Percentiles rank a stretch among this genome's conserved stretches.
Evolutionary conservation across 768 basidiomycete genomes (phyloP).

Genomic region (Gautieria morchelliformis): DNA sequence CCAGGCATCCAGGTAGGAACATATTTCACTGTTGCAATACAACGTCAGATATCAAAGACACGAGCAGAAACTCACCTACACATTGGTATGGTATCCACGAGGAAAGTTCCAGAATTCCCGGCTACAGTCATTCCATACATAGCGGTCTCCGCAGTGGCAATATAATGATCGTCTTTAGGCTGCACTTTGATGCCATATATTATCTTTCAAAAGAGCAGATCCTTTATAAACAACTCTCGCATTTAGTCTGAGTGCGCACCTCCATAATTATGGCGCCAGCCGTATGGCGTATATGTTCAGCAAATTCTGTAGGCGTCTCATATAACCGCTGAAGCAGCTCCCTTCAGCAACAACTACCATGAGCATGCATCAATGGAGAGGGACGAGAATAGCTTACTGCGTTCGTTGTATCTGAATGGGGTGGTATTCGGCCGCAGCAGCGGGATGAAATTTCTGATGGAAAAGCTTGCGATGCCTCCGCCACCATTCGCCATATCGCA

Average conservation of each 20-base stretch:
- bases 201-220: constrained; percentile 10
- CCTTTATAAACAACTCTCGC: no score
- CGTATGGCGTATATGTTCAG: not conserved
- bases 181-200: constrained; percentile 32
- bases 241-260: not conserved
- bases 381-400: not conserved
- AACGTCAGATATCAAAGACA: not conserved
- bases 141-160: constrained; percentile 21
- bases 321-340: not conserved
- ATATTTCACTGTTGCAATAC: constrained; percentile 12
- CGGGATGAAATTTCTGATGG: constrained; percentile 12
- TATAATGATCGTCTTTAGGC: constrained; percentile 27
- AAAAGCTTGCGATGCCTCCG: constrained; percentile 11
- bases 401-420: constrained; percentile 2
- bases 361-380: not conserved
- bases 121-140: constrained; percentile 20
- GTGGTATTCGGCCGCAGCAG: constrained; percentile 5
- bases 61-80: not conserved
- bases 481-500: constrained; percentile 12
- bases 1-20: constrained; percentile 20
- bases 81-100: constrained; percentile 21
- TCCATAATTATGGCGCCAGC: constrained; percentile 6
- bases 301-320: not conserved
- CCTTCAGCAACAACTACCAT: not conserved
- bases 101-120: constrained; percentile 21